Percentiles rank a stretch among this genome's conserved stretches.
These are phyloP conservation scores for Pythium vanterpoolii DNA, from an alignment of 352 stramenopile genomes.

Conservation along the genomic window DNA sequence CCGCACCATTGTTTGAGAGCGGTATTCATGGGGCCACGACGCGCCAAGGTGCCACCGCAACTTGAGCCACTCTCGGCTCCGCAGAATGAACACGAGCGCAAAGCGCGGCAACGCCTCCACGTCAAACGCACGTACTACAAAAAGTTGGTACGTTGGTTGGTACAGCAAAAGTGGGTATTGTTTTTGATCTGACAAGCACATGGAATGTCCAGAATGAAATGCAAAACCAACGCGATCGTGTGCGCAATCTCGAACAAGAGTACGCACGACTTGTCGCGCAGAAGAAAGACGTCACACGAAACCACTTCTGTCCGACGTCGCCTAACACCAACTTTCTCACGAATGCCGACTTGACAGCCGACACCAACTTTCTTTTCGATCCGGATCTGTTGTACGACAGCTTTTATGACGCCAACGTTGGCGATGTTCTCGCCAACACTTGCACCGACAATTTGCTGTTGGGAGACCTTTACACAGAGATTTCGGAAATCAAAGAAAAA, in stretches of 20 bases:
- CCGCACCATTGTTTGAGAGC: background rate
- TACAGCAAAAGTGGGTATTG: background rate
- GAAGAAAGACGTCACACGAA: conserved; percentile 2
- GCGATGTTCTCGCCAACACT: background rate
- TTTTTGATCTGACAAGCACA: background rate
- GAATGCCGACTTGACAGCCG: background rate
- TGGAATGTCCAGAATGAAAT: conserved; percentile 12
- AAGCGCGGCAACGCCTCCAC: conserved; percentile 20
- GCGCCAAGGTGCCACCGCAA: conserved; percentile 6
- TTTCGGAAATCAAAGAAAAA: conserved; percentile 19
- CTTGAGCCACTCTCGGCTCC: conserved; percentile 19
- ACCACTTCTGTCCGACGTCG: background rate
- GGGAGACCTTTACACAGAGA: conserved; percentile 13
- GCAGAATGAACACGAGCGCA: conserved; percentile 16
- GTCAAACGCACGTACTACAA: conserved; percentile 24
- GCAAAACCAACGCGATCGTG: conserved; percentile 15
- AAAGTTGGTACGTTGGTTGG: conserved; percentile 20
- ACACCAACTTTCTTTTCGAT: background rate
- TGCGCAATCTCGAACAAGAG: conserved; percentile 15
- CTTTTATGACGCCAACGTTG: background rate
- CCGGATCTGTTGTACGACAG: background rate
- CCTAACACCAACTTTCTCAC: background rate
- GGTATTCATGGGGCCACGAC: background rate
- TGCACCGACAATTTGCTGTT: background rate
- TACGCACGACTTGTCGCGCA: conserved; percentile 5